Evolutionary conservation across 768 basidiomycete genomes (phyloP), one percentile per base, ranked within the genome.

Genomic region (Tulasnella sp.): DNA sequence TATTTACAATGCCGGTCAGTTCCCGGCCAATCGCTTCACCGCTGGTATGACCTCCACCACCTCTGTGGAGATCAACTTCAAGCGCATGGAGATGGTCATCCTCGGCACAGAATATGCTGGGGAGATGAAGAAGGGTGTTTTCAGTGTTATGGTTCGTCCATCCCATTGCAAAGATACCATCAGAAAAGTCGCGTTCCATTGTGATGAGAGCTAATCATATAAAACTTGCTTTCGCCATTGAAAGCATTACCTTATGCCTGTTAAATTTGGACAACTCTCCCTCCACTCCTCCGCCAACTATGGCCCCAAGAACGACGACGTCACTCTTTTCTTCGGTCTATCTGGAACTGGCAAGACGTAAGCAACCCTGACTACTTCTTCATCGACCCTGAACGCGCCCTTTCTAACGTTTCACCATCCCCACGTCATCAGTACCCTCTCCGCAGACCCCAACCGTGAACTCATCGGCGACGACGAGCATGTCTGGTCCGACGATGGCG

Each of bases 71-170:
- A 91, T 99, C 78, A 99, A 99, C 81, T 98, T 99, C 75, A 96
- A 96, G 79, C 89, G 96, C 42, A 96, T 92, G 92, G 96, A 99
- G 73, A 99, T 99, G 96, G 94, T 99, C 68, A 98, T 99, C 68
- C 89, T 99, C 66, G 94, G 89, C 57, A 94, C 92, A 25, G 92
- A 97, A 70, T 97, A 97, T 68, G 92, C 92, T 29, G 92, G 92
- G 52, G 92, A 99, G 77, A 99, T 99, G 96, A 99, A 99, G 78
- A 99, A 99, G 82, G 96, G 96, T 69, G 90, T 99, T 71, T 99
- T 99, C 78, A 91, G 87, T 45, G 92, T 99, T 66, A 99, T 99
- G 94, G 83, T 83, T 63, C 21, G 75, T 62, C 44, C 30, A 49
- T 38, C 52, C 10, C 34, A 43, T 2, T 25, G 17, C 51, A 24